phyloP scores from a whole-genome alignment of 1,284 basidiomycete species.

The Jaminaea rosea region DNA sequence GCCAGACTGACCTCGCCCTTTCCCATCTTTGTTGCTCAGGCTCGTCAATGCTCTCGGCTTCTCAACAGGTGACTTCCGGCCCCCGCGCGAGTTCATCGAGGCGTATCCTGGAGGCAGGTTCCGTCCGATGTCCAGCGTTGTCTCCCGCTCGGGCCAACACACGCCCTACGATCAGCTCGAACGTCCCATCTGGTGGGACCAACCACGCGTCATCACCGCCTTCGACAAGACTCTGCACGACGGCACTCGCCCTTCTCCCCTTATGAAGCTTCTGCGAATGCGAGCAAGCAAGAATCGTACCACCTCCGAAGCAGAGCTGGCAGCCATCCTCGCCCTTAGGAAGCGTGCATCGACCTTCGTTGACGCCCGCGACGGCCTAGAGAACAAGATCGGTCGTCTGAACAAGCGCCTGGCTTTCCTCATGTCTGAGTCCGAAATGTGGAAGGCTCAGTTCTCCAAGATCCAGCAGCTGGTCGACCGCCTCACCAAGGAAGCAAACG shows the following conservation, averaged over 20 bases:
- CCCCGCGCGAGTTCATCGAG: conserved; percentile 71
- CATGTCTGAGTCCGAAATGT: conserved; percentile 79
- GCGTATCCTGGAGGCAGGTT: conserved; percentile 75
- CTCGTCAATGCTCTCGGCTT: conserved; percentile 49
- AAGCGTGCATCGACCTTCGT: conserved; percentile 83
- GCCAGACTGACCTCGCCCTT: too few species aligned
- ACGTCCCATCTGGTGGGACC: conserved; percentile 84
- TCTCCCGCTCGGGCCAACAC: conserved; percentile 72
- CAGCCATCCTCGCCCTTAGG: conserved; percentile 30
- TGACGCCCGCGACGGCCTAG: conserved; percentile 60
- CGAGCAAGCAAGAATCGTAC: conserved; percentile 17
- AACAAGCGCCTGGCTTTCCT: conserved; percentile 70
- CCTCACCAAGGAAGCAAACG: conserved; percentile 67
- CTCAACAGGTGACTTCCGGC: conserved; percentile 24
- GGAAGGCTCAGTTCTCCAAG: conserved; percentile 80
- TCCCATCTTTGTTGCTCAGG: too few species aligned
- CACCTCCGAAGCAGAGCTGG: conserved; percentile 29
- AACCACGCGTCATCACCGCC: conserved; percentile 73
- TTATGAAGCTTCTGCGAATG: conserved; percentile 29
- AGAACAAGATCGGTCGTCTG: conserved; percentile 61
- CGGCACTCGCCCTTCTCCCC: conserved; percentile 23
- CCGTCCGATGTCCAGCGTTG: conserved; percentile 55
- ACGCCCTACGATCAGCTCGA: conserved; percentile 70
- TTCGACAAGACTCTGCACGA: conserved; percentile 63
- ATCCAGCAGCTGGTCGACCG: conserved; percentile 80